These are phyloP conservation scores for Colletotrichum eleusines DNA, from an alignment of 2,329 filamentous ascomycete species.

Conservation along the genomic window DNA sequence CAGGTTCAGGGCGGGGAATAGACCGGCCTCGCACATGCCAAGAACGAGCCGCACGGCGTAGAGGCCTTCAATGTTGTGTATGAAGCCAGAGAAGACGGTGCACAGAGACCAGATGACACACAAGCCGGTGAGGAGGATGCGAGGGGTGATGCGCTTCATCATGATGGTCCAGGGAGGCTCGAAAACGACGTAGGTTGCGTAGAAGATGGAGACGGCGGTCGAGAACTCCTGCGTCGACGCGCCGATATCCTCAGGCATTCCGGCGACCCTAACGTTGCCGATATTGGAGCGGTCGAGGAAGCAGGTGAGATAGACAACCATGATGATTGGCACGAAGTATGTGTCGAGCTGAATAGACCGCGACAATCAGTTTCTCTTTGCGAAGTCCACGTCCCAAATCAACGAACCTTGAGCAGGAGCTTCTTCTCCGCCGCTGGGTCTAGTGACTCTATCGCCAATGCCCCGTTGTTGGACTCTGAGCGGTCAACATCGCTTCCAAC, in stretches of 20 bases:
- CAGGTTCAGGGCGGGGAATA: slow-evolving; percentile 61
- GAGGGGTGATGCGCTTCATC: slow-evolving; percentile 51
- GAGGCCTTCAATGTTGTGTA: slow-evolving; percentile 55
- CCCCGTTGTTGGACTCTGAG: slow-evolving; percentile 28
- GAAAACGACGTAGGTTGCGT: slow-evolving; percentile 62
- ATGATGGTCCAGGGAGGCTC: slow-evolving; percentile 51
- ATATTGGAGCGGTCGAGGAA: slow-evolving; percentile 69
- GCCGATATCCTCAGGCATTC: slow-evolving; percentile 59
- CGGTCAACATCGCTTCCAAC: slow-evolving; percentile 33
- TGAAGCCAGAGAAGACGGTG: slow-evolving; percentile 62
- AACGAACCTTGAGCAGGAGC: slow-evolving; percentile 46
- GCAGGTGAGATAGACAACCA: slow-evolving; percentile 66
- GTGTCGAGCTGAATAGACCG: slow-evolving; percentile 44
- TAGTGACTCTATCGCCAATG: slow-evolving; percentile 42
- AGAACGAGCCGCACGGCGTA: slow-evolving; percentile 61
- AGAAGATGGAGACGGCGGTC: slow-evolving; percentile 59
- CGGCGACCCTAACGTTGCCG: slow-evolving; percentile 61
- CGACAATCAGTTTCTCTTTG: background rate
- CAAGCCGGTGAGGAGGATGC: slow-evolving; percentile 47
- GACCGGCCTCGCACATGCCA: slow-evolving; percentile 61
- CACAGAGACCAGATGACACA: slow-evolving; percentile 60
- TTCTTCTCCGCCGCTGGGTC: slow-evolving; percentile 48
- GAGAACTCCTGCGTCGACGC: slow-evolving; percentile 56
- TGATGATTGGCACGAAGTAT: slow-evolving; percentile 59
- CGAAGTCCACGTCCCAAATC: too few species aligned